A percentile compares a stretch with the other conserved stretches of the same genome.
Conservation (phyloP, 2,329 filamentous ascomycete species). For the Fusarium chaquense region DNA sequence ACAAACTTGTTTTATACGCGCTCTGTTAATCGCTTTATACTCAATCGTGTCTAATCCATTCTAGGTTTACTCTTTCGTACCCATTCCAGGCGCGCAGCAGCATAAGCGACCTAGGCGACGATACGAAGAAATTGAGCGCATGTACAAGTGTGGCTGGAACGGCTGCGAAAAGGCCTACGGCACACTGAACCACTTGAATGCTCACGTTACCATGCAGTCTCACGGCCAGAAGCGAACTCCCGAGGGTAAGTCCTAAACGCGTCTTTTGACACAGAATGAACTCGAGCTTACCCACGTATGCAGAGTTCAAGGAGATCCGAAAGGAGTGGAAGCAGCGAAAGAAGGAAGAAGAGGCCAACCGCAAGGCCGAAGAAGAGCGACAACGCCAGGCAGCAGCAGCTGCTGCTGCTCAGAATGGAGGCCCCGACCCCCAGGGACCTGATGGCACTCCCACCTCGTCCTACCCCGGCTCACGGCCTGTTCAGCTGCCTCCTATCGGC, state of each 20-base stretch:
- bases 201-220: conserved; percentile 98
- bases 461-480: conserved; percentile 67
- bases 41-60: conserved; percentile 17
- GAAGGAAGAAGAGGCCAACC: conserved; percentile 87
- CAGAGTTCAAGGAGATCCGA: conserved; percentile 98
- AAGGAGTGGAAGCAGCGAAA: conserved; percentile 99
- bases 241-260: conserved; percentile 77
- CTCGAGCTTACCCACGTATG: conserved; percentile 45
- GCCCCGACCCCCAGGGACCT: conserved; percentile 59
- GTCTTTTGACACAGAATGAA: background rate
- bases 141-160: conserved; percentile 99
- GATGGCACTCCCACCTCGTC: conserved; percentile 62
- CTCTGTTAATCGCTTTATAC: background rate
- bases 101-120: conserved; percentile 93
- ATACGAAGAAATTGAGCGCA: conserved; percentile 98
- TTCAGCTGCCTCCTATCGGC: conserved; percentile 80
- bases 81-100: conserved; percentile 95
- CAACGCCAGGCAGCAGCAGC: conserved; percentile 67
- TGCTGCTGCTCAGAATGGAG: conserved; percentile 65
- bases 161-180: conserved; percentile 99
- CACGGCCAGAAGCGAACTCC: conserved; percentile 95
- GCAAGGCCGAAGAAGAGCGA: conserved; percentile 80
- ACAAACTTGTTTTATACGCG: background rate
- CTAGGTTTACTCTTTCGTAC: conserved; percentile 98
- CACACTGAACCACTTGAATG: conserved; percentile 96